These are phyloP conservation scores for Paratinospora sagittata DNA, from an alignment of 164 flowering plant genomes.

Conservation along the genomic window DNA sequence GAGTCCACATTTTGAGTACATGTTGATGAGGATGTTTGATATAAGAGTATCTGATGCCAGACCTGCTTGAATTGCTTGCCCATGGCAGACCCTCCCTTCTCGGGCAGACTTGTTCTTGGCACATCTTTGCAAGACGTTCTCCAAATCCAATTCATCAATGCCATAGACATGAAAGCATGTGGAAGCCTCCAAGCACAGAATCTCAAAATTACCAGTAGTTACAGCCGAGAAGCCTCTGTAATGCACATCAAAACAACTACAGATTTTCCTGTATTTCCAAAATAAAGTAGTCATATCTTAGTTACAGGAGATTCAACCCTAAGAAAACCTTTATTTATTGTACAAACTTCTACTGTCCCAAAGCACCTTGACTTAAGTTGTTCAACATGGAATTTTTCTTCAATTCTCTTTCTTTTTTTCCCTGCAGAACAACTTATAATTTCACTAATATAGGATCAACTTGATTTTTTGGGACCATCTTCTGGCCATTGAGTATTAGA, in stretches of 20 bases:
- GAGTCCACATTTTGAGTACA: conserved; percentile 67
- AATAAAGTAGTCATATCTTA: conserved; percentile 9
- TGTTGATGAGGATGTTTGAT: conserved; percentile 66
- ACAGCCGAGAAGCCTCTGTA: conserved; percentile 12
- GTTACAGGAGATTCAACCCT: too few species aligned
- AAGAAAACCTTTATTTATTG: not conserved
- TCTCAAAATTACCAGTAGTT: conserved; percentile 3
- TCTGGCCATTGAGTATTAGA: conserved; percentile 34
- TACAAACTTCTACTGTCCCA: not conserved
- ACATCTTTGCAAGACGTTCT: conserved; percentile 43
- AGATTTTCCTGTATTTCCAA: conserved; percentile 4
- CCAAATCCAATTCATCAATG: conserved; percentile 19
- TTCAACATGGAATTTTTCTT: not conserved
- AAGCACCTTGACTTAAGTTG: not conserved
- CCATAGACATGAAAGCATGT: not conserved
- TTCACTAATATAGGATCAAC: conserved; percentile 10
- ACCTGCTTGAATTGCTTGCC: conserved; percentile 33
- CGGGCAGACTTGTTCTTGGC: conserved; percentile 31
- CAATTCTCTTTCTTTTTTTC: not conserved
- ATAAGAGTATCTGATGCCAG: conserved; percentile 31
- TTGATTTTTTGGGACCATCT: conserved; percentile 25
- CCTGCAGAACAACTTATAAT: conserved; percentile 9
- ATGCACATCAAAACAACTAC: not conserved
- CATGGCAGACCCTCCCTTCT: conserved; percentile 62
- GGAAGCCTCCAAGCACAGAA: not conserved